A percentile compares a stretch with the other conserved stretches of the same genome.
phyloP scores from a whole-genome alignment of 1,284 basidiomycete genomes.

The Wallemia ichthyophaga region DNA sequence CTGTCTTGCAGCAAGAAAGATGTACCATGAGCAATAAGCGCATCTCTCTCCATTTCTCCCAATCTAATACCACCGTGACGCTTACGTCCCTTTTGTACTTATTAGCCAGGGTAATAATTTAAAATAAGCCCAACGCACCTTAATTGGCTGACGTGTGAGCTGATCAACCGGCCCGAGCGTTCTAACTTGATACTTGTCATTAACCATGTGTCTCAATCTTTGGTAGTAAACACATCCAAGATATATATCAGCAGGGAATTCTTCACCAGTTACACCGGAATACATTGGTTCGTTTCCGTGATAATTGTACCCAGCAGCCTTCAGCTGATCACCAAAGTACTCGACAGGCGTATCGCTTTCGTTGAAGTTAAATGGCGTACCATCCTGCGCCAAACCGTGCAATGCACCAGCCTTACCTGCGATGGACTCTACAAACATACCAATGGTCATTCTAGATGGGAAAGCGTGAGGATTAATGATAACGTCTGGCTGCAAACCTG shows the following conservation, averaged over 20 bases:
- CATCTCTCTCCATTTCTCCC: conserved; percentile 99
- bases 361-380: conserved; percentile 86
- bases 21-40: conserved; percentile 89
- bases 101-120: conserved; percentile 1
- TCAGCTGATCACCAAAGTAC: conserved; percentile 87
- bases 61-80: conserved; percentile 96
- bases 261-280: conserved; percentile 91
- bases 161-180: conserved; percentile 92
- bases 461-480: conserved; percentile 99
- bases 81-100: conserved; percentile 52
- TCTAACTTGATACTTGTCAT: conserved; percentile 98
- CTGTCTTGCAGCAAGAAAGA: conserved; percentile 93
- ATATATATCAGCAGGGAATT: conserved; percentile 96
- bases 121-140: conserved; percentile 25
- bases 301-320: conserved; percentile 88
- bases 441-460: conserved; percentile 98
- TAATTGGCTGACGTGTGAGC: conserved; percentile 85
- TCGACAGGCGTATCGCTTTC: conserved; percentile 86
- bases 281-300: conserved; percentile 99
- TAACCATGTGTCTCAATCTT: conserved; percentile 92
- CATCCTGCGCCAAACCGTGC: conserved; percentile 94
- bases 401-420: conserved; percentile 94
- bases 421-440: conserved; percentile 98
- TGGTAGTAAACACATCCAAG: conserved; percentile 97
- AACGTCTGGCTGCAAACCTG: conserved; percentile 93